These are phyloP conservation scores for Neonectria neomacrospora DNA, from an alignment of 2,329 filamentous ascomycete genomes.

Conservation along the genomic window DNA sequence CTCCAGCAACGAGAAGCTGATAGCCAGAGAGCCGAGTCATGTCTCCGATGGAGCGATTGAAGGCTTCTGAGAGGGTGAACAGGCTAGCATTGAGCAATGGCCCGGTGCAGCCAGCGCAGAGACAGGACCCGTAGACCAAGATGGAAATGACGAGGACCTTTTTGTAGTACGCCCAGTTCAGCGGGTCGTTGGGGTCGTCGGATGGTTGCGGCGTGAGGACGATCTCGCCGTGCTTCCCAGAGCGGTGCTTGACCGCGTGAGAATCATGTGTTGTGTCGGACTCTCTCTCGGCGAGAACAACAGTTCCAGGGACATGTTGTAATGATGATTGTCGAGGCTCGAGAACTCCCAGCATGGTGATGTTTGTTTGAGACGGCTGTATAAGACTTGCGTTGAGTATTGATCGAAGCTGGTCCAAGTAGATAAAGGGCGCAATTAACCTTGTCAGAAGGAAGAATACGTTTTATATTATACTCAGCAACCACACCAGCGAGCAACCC, in stretches of 20 bases:
- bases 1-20: constrained; percentile 3
- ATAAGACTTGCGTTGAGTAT: neutral
- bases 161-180: neutral
- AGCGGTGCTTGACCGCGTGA: neutral
- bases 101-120: neutral
- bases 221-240: neutral
- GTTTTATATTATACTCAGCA: neutral
- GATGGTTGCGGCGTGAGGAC: neutral
- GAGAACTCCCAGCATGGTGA: neutral
- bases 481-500: neutral
- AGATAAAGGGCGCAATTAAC: neutral
- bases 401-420: neutral
- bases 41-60: neutral
- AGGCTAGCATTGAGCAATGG: constrained; percentile 1
- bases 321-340: neutral
- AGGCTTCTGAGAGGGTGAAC: neutral
- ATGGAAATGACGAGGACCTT: neutral
- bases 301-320: neutral
- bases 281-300: neutral
- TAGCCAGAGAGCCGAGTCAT: neutral
- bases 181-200: neutral
- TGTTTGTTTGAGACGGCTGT: neutral
- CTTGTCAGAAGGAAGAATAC: neutral
- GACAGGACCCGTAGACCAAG: neutral
- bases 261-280: neutral